Base-by-base conservation (phyloP, 768 basidiomycete species). In the Kwoniella sp. region DNA sequence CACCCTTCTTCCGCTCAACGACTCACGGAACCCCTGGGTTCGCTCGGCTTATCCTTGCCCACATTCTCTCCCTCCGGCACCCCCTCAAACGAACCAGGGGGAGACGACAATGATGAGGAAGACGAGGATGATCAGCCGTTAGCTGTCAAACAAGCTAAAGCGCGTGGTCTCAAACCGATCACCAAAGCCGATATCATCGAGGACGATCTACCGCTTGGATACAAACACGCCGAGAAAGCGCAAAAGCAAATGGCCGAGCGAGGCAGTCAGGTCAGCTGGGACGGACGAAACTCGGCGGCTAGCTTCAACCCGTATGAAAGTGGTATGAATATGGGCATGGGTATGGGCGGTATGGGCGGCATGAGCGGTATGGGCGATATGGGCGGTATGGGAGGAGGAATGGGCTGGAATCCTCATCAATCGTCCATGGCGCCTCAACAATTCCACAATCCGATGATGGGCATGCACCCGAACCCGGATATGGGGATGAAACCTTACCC, bases 121-220 rank as follows among this genome's bases (percentile, higher is more conserved):
- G 77, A 74, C n/a, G 77, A 78, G 27, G 78, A 79, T 54, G 76
- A 79, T 64, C 52, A 72, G 19, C 77, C 77, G 1, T 67, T 79
- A 9, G 70, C 63, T 2, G 40, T 78, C 9, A 55, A 70, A 17
- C 70, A 69, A 30, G 63, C 67, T 5, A 37, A 30, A 33, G 24
- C 55, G 9, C 51, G 46, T 25, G 62, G 62, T 29, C 49, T 58
- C 5, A 63, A 64, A 37, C 50, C 57, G 33, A 59, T 60, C 44
- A 58, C 55, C 21, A 48, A 37, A 33, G 63, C 55, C 49, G 62
- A 64, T 13, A 64, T 64, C 22, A 71, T 65, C 21, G 76, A 74
- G n/a, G 77, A 78, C 65, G 75, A 79, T 62, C 49, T 79, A 15
- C 77, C 77, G 19, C 63, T 79, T n/a, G 74, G 69, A 1, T 71